These are phyloP conservation scores for Candida easanensis DNA, from an alignment of 805 yeast species.

Conservation along the genomic window DNA sequence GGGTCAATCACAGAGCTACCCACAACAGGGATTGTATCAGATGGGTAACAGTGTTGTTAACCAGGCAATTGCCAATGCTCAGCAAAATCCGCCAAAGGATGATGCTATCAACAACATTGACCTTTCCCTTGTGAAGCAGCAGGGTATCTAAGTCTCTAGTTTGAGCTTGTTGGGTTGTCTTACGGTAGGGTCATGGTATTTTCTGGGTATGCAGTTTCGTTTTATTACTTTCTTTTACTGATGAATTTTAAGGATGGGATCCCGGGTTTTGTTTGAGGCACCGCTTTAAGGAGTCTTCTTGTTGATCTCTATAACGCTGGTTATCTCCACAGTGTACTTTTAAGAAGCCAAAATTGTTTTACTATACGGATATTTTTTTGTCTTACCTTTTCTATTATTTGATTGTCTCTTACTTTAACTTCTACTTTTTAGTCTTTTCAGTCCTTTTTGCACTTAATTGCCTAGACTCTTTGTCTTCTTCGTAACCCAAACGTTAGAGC, in stretches of 20 bases:
- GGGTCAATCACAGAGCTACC: constrained; percentile 6
- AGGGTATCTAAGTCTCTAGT: constrained; percentile 12
- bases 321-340: background rate
- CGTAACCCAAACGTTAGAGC: too few species aligned
- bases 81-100: constrained; percentile 22
- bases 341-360: background rate
- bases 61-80: constrained; percentile 28
- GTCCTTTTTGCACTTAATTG: too few species aligned
- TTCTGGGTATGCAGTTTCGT: background rate
- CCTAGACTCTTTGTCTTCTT: too few species aligned
- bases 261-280: background rate
- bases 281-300: too few species aligned
- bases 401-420: too few species aligned
- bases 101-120: constrained; percentile 26
- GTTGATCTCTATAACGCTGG: too few species aligned
- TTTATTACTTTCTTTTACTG: background rate
- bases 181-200: background rate
- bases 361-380: too few species aligned
- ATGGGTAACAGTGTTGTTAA: constrained; percentile 20
- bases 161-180: constrained; percentile 3
- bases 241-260: background rate
- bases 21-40: constrained; percentile 10
- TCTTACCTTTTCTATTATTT: too few species aligned
- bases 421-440: too few species aligned
- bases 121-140: constrained; percentile 26